phyloP scores from a whole-genome alignment of 2,329 filamentous ascomycete genomes.

The Tympanopsis confertula region DNA sequence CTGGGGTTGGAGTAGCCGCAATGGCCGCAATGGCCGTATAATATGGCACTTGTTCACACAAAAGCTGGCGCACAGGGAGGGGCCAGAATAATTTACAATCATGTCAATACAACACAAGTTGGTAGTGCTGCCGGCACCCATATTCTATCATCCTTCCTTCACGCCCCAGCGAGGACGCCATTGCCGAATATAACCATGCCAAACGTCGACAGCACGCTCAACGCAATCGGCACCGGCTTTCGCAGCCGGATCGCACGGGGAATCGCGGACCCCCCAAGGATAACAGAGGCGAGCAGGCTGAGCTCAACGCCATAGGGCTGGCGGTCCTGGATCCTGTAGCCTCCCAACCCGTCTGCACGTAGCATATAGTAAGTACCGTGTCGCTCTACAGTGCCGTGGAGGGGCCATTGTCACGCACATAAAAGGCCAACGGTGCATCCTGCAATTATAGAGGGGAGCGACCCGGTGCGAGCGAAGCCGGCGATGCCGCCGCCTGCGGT shows the following conservation, averaged over 20 bases:
- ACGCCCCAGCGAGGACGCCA: no score
- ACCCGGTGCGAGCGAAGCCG: conserved; percentile 76
- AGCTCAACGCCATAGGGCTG: conserved; percentile 78
- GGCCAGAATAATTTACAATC: no score
- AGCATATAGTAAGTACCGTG: conserved; percentile 2
- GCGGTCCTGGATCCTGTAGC: conserved; percentile 64
- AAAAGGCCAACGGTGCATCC: conserved; percentile 68
- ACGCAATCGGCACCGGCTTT: conserved; percentile 73
- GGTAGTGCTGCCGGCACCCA: no score
- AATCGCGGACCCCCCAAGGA: conserved; percentile 74
- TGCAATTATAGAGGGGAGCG: conserved; percentile 74
- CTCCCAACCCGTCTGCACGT: conserved; percentile 59
- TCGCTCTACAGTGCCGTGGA: conserved; percentile 19
- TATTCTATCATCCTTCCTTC: no score
- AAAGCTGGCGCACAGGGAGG: no score
- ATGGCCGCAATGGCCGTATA: no score
- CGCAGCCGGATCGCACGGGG: conserved; percentile 72
- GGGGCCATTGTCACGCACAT: conserved; percentile 20
- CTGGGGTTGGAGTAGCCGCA: no score
- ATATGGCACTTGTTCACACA: no score
- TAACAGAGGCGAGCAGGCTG: conserved; percentile 74
- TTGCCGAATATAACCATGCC: conserved; percentile 71
- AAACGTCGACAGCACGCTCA: conserved; percentile 70
- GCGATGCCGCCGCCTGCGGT: conserved; percentile 80
- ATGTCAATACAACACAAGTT: no score